Evolutionary conservation across 495 filamentous ascomycete genomes (phyloP).

Genomic region (Elaphomyces granulatus): DNA sequence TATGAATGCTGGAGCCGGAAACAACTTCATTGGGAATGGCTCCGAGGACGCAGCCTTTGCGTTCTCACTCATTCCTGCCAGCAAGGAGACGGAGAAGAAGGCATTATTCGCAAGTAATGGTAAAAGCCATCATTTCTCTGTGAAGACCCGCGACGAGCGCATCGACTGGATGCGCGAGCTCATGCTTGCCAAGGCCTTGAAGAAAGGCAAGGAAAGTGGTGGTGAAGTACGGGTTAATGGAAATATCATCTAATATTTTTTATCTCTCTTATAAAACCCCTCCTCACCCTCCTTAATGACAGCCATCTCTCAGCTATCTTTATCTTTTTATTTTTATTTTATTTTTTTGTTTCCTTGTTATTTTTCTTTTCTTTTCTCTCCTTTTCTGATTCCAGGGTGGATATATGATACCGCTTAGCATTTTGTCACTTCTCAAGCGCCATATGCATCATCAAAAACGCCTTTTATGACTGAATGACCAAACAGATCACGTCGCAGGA

Average conservation of each 20-base stretch:
- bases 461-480: background rate
- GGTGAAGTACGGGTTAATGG: constrained; percentile 75
- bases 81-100: constrained; percentile 40
- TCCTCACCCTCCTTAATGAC: constrained; percentile 2
- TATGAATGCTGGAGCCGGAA: constrained; percentile 19
- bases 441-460: background rate
- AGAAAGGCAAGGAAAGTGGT: constrained; percentile 59
- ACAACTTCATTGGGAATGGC: constrained; percentile 15
- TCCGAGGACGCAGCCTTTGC: constrained; percentile 53
- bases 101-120: constrained; percentile 24
- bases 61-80: constrained; percentile 80
- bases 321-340: constrained; percentile 1
- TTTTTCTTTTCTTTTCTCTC: constrained; percentile 10
- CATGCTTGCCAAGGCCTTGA: constrained; percentile 86
- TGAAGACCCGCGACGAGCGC: constrained; percentile 69
- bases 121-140: constrained; percentile 92
- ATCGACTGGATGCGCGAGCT: constrained; percentile 98
- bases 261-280: constrained; percentile 1
- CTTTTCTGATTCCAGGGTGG: background rate
- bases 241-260: constrained; percentile 41
- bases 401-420: too few relatives aligned
- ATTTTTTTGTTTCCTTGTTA: constrained; percentile 3
- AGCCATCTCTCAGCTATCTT: constrained; percentile 2
- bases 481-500: background rate
- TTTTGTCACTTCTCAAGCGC: background rate